phyloP scores from a whole-genome alignment of 305 asterid genomes.

The Rubia balearica region DNA sequence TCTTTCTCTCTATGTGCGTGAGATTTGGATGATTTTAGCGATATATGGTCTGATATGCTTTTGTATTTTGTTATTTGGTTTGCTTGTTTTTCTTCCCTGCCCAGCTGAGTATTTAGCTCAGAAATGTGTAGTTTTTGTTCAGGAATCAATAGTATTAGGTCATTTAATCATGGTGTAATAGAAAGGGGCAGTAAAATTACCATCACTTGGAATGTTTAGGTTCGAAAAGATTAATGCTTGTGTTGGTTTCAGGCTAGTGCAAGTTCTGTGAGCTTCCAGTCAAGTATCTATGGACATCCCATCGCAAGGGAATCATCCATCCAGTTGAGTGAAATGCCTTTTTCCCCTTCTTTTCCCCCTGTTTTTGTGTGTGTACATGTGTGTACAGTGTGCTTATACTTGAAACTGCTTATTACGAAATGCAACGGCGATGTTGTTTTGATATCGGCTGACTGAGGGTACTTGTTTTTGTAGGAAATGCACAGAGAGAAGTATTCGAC shows the following conservation, averaged over 20 bases:
- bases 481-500: constrained; percentile 32
- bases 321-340: constrained; percentile 46
- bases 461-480: constrained; percentile 32
- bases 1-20: not conserved
- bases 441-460: not conserved
- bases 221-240: not conserved
- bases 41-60: not conserved
- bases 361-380: too few relatives aligned
- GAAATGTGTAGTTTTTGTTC: not conserved
- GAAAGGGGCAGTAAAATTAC: not conserved
- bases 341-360: not conserved
- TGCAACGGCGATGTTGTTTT: not conserved
- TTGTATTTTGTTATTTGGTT: not conserved
- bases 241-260: constrained; percentile 31
- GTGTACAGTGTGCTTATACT: not conserved
- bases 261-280: constrained; percentile 41
- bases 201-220: not conserved
- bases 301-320: constrained; percentile 29
- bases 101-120: not conserved
- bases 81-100: constrained; percentile 2
- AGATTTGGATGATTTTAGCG: not conserved
- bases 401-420: not conserved
- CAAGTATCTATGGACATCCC: constrained; percentile 43
- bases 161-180: not conserved
- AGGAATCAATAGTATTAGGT: not conserved